Evolutionary conservation across 2,329 filamentous ascomycete genomes (phyloP), one percentile per base, ranked within the genome.

Genomic region (Calonectria pauciramosa): DNA sequence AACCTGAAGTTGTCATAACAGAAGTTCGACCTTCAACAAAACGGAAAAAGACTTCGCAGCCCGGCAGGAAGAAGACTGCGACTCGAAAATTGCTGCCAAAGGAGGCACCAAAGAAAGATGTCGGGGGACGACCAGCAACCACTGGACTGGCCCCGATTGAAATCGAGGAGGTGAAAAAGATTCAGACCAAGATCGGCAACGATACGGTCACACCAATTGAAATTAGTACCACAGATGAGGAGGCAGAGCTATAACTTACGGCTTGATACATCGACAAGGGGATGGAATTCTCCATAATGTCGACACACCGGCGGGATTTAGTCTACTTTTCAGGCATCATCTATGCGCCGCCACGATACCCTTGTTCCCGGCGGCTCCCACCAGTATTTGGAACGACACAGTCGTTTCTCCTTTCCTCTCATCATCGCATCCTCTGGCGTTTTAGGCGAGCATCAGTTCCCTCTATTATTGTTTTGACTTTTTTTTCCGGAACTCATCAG

Each of bases 331-430:
- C 13, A 65, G 63, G 59, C 71, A 79, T 71, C 63, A 70, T 74
- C 71, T 73, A 74, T 73, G 64, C 67, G 68, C 77, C 80, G 75
- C 72, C 70, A 79, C 64, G 76, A 80, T 80, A 80, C 76, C 79
- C 75, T 64, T 74, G 71, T 70, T 76, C 49, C 56, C 67, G 51
- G 41, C 59, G 52, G 71, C 60, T 70, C 44, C 70, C 64, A 52
- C 34, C 67, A 41, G 13, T n/a, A 71, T 49, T 65, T 51, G 59
- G 49, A 47, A 66, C 54, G 59, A 51, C 56, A 38, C n/a, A 32
- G 49, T 51, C 36, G 60, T 51, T 51, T 20, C 26, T 64, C 23
- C 30, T 54, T 64, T 63, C 34, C 47, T 59, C 44, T 65, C 60
- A 65, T 64, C 52, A 54, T 66, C 59, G 66, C 71, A 73, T 73